Conservation (phyloP, 2,329 filamentous ascomycete species). For the Penicillium sp. region DNA sequence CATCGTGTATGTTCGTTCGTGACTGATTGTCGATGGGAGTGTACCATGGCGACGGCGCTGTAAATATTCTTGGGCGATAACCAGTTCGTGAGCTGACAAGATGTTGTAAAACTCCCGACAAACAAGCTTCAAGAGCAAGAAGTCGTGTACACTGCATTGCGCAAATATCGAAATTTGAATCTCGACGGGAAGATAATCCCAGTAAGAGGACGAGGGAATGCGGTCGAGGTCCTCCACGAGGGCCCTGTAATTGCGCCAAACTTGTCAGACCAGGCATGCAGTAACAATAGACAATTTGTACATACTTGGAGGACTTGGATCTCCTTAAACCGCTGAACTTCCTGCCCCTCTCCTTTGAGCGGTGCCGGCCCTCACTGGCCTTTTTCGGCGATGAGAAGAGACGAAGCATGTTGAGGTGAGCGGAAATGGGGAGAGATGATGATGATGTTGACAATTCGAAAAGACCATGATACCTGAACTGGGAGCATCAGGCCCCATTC, state of each 20-base stretch:
- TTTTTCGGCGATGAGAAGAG: conserved; percentile 26
- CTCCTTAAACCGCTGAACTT: conserved; percentile 26
- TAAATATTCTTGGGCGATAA: conserved; percentile 40
- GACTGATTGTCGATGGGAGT: conserved; percentile 36
- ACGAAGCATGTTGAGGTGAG: conserved; percentile 32
- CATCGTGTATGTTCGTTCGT: conserved; percentile 34
- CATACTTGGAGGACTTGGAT: conserved; percentile 17
- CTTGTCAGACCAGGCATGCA: not conserved
- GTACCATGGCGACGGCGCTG: conserved; percentile 40
- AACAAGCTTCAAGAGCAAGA: conserved; percentile 35
- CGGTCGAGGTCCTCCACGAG: not conserved
- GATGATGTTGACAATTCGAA: not conserved
- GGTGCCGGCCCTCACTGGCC: conserved; percentile 31
- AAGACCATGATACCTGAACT: not conserved
- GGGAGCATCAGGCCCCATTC: not conserved
- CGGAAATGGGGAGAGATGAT: conserved; percentile 22
- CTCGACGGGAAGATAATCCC: conserved; percentile 39
- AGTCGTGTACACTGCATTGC: conserved; percentile 35
- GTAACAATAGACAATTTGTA: not conserved
- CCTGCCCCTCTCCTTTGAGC: conserved; percentile 27
- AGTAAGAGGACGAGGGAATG: conserved; percentile 24
- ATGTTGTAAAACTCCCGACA: conserved; percentile 35
- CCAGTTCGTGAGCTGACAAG: conserved; percentile 35
- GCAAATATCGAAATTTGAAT: conserved; percentile 40
- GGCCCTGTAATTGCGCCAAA: not conserved